Evolutionary conservation across 2,329 filamentous ascomycete species (phyloP).

Genomic region (Cadophora sp.): DNA sequence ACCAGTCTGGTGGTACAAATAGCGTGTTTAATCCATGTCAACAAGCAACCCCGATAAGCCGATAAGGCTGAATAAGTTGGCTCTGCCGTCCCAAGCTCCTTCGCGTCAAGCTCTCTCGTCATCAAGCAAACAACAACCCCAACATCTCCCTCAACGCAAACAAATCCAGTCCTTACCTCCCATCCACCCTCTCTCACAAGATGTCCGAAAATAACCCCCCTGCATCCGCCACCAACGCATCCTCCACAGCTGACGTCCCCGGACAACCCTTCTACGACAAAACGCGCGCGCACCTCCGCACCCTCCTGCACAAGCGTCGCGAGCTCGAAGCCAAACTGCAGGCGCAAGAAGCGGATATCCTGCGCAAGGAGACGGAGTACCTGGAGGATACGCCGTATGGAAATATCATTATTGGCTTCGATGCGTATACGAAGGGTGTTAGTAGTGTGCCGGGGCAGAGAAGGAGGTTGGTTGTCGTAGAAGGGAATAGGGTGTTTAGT

Average conservation of each 20-base stretch:
- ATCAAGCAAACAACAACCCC: not conserved
- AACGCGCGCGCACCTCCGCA: slow-evolving; percentile 69
- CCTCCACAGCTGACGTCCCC: slow-evolving; percentile 51
- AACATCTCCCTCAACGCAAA: not conserved
- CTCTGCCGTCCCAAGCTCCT: not conserved
- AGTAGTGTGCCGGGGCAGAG: slow-evolving; percentile 64
- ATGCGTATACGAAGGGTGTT: slow-evolving; percentile 94
- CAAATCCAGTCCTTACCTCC: not conserved
- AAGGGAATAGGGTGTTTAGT: slow-evolving; percentile 75
- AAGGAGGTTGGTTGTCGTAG: slow-evolving; percentile 68
- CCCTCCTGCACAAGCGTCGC: slow-evolving; percentile 70
- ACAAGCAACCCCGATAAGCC: slow-evolving; percentile 6
- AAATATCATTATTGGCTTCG: slow-evolving; percentile 97
- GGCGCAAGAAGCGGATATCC: slow-evolving; percentile 78
- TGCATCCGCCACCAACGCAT: slow-evolving; percentile 44
- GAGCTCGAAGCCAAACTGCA: slow-evolving; percentile 44
- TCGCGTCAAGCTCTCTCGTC: slow-evolving; percentile 8
- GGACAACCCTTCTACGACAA: slow-evolving; percentile 75
- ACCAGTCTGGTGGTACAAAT: not conserved
- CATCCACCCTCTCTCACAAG: not conserved
- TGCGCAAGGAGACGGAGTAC: slow-evolving; percentile 83
- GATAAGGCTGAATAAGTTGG: slow-evolving; percentile 14
- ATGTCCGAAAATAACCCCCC: slow-evolving; percentile 58
- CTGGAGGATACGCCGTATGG: slow-evolving; percentile 88
- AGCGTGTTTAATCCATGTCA: not conserved